Evolutionary conservation across 768 basidiomycete genomes (phyloP), one percentile per base, ranked within the genome.

Genomic region (Russula compacta): DNA sequence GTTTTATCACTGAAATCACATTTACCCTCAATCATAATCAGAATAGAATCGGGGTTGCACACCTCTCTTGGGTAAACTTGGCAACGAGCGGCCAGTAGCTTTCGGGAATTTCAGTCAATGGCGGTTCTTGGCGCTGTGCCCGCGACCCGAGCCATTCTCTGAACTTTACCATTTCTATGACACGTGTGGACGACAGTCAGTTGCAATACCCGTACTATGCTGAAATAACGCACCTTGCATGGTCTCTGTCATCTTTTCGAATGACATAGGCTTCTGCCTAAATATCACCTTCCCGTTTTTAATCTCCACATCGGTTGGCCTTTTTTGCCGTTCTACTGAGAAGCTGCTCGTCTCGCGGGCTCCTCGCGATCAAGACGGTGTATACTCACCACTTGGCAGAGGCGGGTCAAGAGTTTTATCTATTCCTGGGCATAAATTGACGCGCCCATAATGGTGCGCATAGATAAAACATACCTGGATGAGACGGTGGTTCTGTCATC

Each of bases 51-150:
- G 38, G 29, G 4, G 7, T 12, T 17, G 67, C 76, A 56, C 53
- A 92, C 93, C 92, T 93, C 74, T 95, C 93, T 65, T 92, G 88
- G 0, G 83, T 83, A 43, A 93, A 73, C 71, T 93, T 92, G 6
- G 84, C 92, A 66, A 95, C 81, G 29, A 95, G 73, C 1, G 89
- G 82, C 64, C 75, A 78, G 69, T 92, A 79, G 62, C 87, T 82
- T 4, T 85, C 80, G 0, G 92, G 86, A 53, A 93, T 80, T 6
- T 68, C 69, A 8, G 69, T 69, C 33, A 94, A 72, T n/a, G 84
- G 78, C 1, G 77, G 71, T 17, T 79, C 77, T 53, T 78, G 71
- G 14, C 71, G 73, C 49, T 76, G 72, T 24, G 83, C 74, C 56
- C 79, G 78, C 46, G 77, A 73, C 64, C 87, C 81, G 0, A 92